phyloP scores from a whole-genome alignment of 2,329 filamentous ascomycete species.

The Thelonectria olida region DNA sequence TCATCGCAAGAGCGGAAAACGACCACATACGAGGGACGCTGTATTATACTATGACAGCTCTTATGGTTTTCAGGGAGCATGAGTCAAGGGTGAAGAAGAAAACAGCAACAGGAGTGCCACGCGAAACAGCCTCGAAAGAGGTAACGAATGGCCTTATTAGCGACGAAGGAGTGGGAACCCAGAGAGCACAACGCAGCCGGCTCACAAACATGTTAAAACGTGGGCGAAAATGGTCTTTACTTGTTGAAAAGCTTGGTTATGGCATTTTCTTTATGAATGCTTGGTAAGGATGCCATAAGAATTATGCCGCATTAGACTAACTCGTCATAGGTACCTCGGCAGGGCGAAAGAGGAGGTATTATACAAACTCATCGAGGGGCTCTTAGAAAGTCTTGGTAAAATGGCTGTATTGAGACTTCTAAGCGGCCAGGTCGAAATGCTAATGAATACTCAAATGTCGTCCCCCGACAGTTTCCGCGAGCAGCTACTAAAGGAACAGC shows the following conservation, averaged over 20 bases:
- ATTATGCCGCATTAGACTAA: not conserved
- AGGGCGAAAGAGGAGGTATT: not conserved
- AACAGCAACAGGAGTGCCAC: not conserved
- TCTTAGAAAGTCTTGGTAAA: not conserved
- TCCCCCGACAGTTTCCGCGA: not conserved
- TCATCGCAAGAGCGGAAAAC: not conserved
- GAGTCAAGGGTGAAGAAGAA: not conserved
- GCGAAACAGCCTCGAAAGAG: not conserved
- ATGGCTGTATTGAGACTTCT: not conserved
- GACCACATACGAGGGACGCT: not conserved
- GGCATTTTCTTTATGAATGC: not conserved
- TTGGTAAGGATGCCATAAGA: not conserved
- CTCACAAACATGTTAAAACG: not conserved
- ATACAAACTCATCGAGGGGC: not conserved
- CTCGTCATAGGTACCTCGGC: not conserved
- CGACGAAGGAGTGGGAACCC: not conserved
- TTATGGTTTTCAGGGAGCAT: not conserved
- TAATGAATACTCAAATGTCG: not conserved
- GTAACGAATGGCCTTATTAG: not conserved
- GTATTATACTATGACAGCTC: not conserved
- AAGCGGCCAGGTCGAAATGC: not conserved
- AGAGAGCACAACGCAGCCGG: not conserved
- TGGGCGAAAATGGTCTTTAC: not conserved
- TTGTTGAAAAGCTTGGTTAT: not conserved
- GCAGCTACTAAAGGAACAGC: not conserved